Evolutionary conservation across 768 basidiomycete species (phyloP), one percentile per base, ranked within the genome.

Genomic region (Boletus reticuloceps): DNA sequence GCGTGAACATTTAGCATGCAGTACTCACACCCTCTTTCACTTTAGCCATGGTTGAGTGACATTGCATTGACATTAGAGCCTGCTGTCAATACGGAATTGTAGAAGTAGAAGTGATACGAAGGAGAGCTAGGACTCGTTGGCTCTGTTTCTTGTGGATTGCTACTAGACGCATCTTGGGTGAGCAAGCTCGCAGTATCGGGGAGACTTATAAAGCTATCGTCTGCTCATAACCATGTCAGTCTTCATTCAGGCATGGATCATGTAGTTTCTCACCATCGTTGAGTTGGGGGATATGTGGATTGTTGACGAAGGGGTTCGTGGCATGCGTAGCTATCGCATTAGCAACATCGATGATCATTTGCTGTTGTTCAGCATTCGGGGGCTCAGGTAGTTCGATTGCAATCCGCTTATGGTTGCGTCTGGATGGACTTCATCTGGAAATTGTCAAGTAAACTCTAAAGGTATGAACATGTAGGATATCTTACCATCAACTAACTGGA

Each of bases 151-250:
- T 39, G 53, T 19, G 47, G 13, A 27, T 34, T 6, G 12, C 25
- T 14, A 22, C 11, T 10, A 13, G 2, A 5, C 10, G 25, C 40
- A 22, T 54, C 53, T 36, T 42, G 40, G 10, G 16, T 54, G 17
- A 54, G 47, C 11, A 54, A 6, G 37, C 53, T 54, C 6, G 41
- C 53, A 1, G 53, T 54, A 10, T 54, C 53, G 3, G 47, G 32
- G 13, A 54, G 34, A 3, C 13, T 54, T 5, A 36, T 9, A 2
- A n/a, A 5, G 27, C 42, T 37, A 17, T 55, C 53, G 34, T 36
- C 46, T 50, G 10, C n/a, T 27, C 39, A 14, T 27, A 22, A 7
- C 25, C 25, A 7, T 7, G 25, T 27, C 25, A 27, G 9, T 37
- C 16, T 17, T 27, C 14, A 22, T 27, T 27, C 25, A 27, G 7